Conservation (phyloP, 202 grass and related monocot genomes). For the Alloteropsis angusta region DNA sequence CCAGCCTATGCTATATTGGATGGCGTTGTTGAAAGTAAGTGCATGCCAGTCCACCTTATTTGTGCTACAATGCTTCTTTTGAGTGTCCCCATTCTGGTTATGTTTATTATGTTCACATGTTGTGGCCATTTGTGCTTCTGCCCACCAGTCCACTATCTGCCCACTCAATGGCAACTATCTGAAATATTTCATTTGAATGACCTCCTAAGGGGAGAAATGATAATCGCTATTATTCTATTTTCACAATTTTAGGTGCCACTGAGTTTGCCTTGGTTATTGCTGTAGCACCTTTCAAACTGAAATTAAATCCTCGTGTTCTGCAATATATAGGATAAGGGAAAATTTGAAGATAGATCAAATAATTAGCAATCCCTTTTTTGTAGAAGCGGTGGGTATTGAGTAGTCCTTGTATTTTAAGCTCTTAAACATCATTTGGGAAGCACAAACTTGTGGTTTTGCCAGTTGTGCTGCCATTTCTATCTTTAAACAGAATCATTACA, state of each 20-base stretch:
- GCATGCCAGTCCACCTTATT: not conserved
- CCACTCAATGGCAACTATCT: not conserved
- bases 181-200: conserved; percentile 6
- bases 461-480: conserved; percentile 12
- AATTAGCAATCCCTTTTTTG: not conserved
- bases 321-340: not conserved
- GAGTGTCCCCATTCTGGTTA: not conserved
- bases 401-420: conserved; percentile 6
- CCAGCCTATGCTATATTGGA: conserved; percentile 65
- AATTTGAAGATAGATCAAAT: not conserved
- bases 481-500: not conserved
- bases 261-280: not conserved
- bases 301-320: not conserved
- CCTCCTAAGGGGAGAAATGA: not conserved
- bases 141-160: not conserved
- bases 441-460: not conserved
- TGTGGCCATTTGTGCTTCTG: not conserved
- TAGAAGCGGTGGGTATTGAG: not conserved
- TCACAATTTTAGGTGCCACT: not conserved
- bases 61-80: not conserved
- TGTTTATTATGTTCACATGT: not conserved
- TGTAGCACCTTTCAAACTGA: not conserved
- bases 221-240: not conserved
- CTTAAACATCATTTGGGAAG: not conserved
- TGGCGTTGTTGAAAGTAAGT: conserved; percentile 86